Evolutionary conservation across 192 early-diverging fungal genomes (phyloP).

Genomic region (Linnemannia elongata): DNA sequence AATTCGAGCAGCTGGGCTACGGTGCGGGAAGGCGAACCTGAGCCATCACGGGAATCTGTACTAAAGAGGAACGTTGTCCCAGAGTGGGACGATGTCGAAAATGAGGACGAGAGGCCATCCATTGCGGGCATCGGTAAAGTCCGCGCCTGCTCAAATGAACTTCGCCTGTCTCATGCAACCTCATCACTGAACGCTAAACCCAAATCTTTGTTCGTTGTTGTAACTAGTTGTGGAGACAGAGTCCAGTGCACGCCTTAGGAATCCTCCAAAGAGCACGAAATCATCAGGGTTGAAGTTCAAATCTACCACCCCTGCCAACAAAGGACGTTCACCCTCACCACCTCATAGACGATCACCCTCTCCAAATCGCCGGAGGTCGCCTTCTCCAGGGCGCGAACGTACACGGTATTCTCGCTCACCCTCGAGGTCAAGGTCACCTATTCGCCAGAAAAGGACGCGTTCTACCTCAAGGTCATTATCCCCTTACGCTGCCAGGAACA

Average conservation of each 20-base stretch:
- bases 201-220: not conserved
- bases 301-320: not conserved
- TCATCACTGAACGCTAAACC: not conserved
- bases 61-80: constrained; percentile 43
- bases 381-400: not conserved
- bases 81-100: constrained; percentile 57
- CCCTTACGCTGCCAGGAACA: constrained; percentile 10
- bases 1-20: constrained; percentile 48
- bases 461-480: constrained; percentile 39
- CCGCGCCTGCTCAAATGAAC: not conserved
- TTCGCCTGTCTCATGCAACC: not conserved
- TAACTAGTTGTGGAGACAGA: constrained; percentile 42
- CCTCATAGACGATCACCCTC: constrained; percentile 22
- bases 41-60: constrained; percentile 23
- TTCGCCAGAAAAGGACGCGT: constrained; percentile 27
- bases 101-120: constrained; percentile 48
- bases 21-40: constrained; percentile 42
- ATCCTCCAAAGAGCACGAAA: constrained; percentile 27
- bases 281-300: not conserved
- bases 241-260: constrained; percentile 20
- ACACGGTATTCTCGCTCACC: constrained; percentile 9
- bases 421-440: constrained; percentile 22
- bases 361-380: constrained; percentile 18
- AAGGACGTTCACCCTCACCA: constrained; percentile 19
- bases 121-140: constrained; percentile 51